Base-by-base conservation (phyloP, 441 rosid genomes). In the Raphanus hybrid region DNA sequence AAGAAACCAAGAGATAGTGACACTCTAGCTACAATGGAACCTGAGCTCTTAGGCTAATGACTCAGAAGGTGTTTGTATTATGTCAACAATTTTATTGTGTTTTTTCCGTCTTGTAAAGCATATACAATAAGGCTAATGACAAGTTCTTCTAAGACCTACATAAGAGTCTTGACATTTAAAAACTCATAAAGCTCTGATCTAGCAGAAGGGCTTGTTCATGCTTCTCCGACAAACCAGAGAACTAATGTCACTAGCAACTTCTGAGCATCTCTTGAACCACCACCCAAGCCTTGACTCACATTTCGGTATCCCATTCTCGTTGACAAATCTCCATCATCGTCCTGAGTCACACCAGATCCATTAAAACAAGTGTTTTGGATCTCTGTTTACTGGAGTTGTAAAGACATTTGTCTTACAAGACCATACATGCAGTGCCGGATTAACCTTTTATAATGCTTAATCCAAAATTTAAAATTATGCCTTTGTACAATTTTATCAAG, bases 11-110 rank as follows among this genome's bases (percentile, higher is more conserved):
- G 8, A 77, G 68, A 29, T 54, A 41, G 26, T 23, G 4, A 39
- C 14, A 43, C 52, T 45, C 15, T 45, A 45, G 54, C 54, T 45
- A 45, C 15, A 12, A 45, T 29, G 15, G 54, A 45, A 45, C 15
- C 15, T 12, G 12, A 45, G 34, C 4, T 29, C 34, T 29, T 29
- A 29, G 34, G 34, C 34, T 29, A 29, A 29, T 29, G 34, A 29
- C 34, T 29, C 34, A 23, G 26, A 23, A 23, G 63, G 32, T 75
- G n/a, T 41, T 43, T 61, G 39, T 64, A 70, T 64, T 64, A 15
- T 43, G 39, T 39, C 71, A 66, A 27, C 60, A 59, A 23, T 23
- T 1, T 43, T 6, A 58, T 63, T 62, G 12, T 70, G 72, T 18
- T 18, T 71, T 14, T 61, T 14, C 45, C 12, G 1, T 2, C 26